These are phyloP conservation scores for Adansonia rubrostipa DNA, from an alignment of 441 rosid species.

Conservation along the genomic window DNA sequence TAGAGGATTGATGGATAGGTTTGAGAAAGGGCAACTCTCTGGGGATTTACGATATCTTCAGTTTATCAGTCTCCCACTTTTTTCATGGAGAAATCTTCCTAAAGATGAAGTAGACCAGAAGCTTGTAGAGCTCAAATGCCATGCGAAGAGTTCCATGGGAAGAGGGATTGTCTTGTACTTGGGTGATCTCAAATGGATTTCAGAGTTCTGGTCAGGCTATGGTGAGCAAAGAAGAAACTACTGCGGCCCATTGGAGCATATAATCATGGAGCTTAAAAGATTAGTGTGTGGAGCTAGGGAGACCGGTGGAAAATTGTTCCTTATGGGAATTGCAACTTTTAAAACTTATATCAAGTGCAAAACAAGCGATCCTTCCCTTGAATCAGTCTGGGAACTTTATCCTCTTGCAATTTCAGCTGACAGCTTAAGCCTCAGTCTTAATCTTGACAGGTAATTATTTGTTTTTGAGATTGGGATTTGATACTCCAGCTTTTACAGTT, in stretches of 20 bases:
- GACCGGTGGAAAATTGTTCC: slow-evolving; percentile 44
- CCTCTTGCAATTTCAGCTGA: slow-evolving; percentile 57
- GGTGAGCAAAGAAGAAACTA: slow-evolving; percentile 50
- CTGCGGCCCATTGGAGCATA: slow-evolving; percentile 46
- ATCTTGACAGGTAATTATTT: slow-evolving; percentile 44
- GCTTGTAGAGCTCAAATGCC: slow-evolving; percentile 55
- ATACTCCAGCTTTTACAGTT: too few species aligned
- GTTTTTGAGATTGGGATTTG: background rate
- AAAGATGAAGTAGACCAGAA: slow-evolving; percentile 62
- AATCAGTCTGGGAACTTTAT: slow-evolving; percentile 62
- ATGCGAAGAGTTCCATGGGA: slow-evolving; percentile 44
- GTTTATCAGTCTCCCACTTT: slow-evolving; percentile 57
- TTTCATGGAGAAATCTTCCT: slow-evolving; percentile 47
- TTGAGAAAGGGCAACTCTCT: slow-evolving; percentile 55
- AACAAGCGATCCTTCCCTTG: slow-evolving; percentile 62
- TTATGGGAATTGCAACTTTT: slow-evolving; percentile 60
- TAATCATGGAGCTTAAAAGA: slow-evolving; percentile 63
- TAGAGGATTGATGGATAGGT: slow-evolving; percentile 51
- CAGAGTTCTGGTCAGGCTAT: slow-evolving; percentile 63
- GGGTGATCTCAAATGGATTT: slow-evolving; percentile 67
- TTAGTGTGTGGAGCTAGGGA: slow-evolving; percentile 48
- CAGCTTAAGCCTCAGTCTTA: slow-evolving; percentile 61
- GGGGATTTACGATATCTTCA: slow-evolving; percentile 50
- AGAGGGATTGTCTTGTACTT: slow-evolving; percentile 60
- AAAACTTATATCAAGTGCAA: slow-evolving; percentile 60